These are phyloP conservation scores for Pythium aristosporum DNA, from an alignment of 352 stramenopile genomes.

Conservation along the genomic window DNA sequence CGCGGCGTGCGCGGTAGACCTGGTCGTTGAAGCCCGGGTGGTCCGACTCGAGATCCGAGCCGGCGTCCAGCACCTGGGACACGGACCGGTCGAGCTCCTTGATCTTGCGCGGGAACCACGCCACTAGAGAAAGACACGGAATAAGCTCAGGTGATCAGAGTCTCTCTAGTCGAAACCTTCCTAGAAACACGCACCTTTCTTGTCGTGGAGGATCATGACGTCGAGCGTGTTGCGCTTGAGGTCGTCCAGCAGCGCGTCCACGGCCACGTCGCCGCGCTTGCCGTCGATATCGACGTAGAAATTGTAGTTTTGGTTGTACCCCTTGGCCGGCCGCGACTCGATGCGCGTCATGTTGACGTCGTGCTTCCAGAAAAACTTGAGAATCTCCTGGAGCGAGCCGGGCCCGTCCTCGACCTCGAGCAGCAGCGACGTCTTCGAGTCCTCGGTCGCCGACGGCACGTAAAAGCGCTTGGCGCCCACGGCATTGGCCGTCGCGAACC, in stretches of 20 bases:
- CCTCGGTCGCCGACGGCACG: constrained; percentile 31
- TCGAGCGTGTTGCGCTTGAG: constrained; percentile 87
- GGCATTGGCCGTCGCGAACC: constrained; percentile 9
- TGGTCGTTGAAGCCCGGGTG: constrained; percentile 94
- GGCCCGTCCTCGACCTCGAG: constrained; percentile 71
- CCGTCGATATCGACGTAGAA: constrained; percentile 95
- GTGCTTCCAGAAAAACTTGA: constrained; percentile 97
- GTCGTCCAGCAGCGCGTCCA: constrained; percentile 87
- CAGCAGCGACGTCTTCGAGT: constrained; percentile 75
- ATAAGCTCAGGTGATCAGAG: too few species aligned
- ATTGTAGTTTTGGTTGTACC: constrained; percentile 81
- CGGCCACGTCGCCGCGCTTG: constrained; percentile 64
- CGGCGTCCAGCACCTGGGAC: constrained; percentile 91
- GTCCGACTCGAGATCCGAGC: constrained; percentile 91
- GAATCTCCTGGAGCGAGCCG: constrained; percentile 92
- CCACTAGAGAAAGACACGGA: constrained; percentile 34
- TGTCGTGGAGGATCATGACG: constrained; percentile 92
- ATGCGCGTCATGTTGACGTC: constrained; percentile 97
- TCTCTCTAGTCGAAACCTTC: too few species aligned
- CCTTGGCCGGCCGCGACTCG: constrained; percentile 91
- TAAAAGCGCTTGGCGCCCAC: constrained; percentile 32
- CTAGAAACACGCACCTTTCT: constrained; percentile 59
- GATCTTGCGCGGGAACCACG: constrained; percentile 86
- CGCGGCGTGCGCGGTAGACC: constrained; percentile 89
- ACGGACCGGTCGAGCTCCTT: constrained; percentile 77